These are phyloP conservation scores for Saccharomycopsis hybrid DNA, from an alignment of 1,139 yeast species.

Conservation along the genomic window DNA sequence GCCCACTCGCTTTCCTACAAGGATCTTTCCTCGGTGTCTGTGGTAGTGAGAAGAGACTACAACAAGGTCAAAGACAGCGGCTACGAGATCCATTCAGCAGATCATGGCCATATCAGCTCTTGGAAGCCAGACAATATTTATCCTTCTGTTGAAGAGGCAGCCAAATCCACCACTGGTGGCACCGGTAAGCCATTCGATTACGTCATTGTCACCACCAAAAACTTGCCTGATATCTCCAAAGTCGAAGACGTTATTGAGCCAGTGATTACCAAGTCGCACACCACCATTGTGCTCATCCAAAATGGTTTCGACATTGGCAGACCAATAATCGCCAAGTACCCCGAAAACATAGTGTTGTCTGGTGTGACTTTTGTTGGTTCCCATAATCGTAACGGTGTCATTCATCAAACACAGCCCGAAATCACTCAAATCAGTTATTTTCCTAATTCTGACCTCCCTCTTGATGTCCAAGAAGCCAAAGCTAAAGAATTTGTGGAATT, in stretches of 20 bases:
- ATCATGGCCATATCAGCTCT: constrained; percentile 41
- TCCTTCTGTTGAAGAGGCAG: constrained; percentile 30
- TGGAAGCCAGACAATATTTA: constrained; percentile 49
- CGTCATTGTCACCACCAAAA: constrained; percentile 46
- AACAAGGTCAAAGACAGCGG: constrained; percentile 39
- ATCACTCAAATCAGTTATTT: constrained; percentile 40
- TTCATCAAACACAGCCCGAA: constrained; percentile 33
- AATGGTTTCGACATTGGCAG: constrained; percentile 51
- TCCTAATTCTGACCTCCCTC: constrained; percentile 27
- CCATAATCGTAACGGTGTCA: constrained; percentile 28
- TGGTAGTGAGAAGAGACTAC: constrained; percentile 50
- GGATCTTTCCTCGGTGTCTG: constrained; percentile 37
- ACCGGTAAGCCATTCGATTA: constrained; percentile 37
- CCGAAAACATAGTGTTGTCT: constrained; percentile 39
- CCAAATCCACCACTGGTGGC: constrained; percentile 1
- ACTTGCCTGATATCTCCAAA: constrained; percentile 42
- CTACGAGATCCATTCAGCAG: constrained; percentile 42
- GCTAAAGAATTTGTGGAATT: constrained; percentile 35
- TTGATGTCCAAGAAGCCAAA: constrained; percentile 29
- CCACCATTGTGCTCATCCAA: constrained; percentile 43
- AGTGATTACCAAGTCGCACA: constrained; percentile 33
- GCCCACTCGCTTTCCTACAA: constrained; percentile 43
- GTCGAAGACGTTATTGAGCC: constrained; percentile 45
- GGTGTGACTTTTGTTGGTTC: constrained; percentile 45
- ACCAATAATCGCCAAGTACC: constrained; percentile 40